Conservation (phyloP, 805 yeast species). For the Sungouiella blattae region DNA sequence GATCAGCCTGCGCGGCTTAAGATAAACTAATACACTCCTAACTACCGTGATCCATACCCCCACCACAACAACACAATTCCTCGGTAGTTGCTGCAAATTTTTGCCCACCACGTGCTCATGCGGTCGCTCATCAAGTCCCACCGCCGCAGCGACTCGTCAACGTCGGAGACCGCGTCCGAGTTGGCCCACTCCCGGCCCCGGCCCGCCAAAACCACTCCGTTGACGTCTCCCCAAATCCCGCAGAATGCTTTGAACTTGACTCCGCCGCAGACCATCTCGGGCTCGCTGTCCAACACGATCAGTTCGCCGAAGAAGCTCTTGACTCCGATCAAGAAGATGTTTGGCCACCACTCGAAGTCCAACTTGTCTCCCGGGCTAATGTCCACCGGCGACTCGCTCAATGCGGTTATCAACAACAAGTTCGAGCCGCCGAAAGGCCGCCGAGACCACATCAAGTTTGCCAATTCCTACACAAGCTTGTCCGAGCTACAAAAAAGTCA, state of each 20-base stretch:
- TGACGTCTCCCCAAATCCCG: constrained; percentile 4
- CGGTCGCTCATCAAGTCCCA: constrained; percentile 17
- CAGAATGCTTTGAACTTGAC: constrained; percentile 5
- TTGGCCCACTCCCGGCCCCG: not conserved
- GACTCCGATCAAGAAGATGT: constrained; percentile 35
- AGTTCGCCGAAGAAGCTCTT: constrained; percentile 36
- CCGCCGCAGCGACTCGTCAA: constrained; percentile 15
- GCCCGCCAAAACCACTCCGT: constrained; percentile 1
- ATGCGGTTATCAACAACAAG: constrained; percentile 8
- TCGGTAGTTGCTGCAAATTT: too few species aligned
- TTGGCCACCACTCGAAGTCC: constrained; percentile 17
- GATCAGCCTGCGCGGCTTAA: too few species aligned
- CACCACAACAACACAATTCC: too few species aligned
- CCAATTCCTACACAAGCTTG: constrained; percentile 5
- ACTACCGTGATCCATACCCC: too few species aligned
- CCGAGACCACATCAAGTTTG: not conserved
- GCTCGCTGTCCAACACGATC: constrained; percentile 6
- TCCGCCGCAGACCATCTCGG: constrained; percentile 10
- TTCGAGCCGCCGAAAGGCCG: constrained; percentile 12
- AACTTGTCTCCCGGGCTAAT: constrained; percentile 2
- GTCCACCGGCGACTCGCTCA: constrained; percentile 10
- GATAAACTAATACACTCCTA: too few species aligned
- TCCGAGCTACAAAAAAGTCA: constrained; percentile 2
- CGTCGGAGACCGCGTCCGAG: constrained; percentile 11
- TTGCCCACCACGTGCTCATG: too few species aligned